Evolutionary conservation across 441 rosid species (phyloP).

Genomic region (Erysimum cheiri): DNA sequence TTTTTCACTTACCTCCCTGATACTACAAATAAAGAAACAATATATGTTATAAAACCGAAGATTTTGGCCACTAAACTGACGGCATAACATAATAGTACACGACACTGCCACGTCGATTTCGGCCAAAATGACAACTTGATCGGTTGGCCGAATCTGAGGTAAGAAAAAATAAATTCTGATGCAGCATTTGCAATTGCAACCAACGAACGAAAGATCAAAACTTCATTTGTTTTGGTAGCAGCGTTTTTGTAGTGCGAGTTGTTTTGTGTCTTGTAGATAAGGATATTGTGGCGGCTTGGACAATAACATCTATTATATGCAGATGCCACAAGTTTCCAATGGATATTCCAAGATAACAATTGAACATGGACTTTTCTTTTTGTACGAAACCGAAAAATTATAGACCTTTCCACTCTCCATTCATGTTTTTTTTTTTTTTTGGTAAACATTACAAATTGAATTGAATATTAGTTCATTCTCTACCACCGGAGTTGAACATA

Average conservation of each 20-base stretch:
- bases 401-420: background rate
- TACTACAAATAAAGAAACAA: conserved; percentile 16
- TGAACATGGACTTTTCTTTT: conserved; percentile 17
- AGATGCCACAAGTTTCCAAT: conserved; percentile 17
- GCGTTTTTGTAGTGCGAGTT: conserved; percentile 21
- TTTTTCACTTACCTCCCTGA: conserved; percentile 10
- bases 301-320: background rate
- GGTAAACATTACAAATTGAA: too few species aligned
- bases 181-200: conserved; percentile 8
- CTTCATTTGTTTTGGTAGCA: background rate
- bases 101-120: background rate
- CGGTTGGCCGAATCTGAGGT: background rate
- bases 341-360: conserved; percentile 6
- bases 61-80: background rate
- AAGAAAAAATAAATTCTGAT: background rate
- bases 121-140: background rate
- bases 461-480: background rate
- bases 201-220: conserved; percentile 1
- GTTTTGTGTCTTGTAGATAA: conserved; percentile 10
- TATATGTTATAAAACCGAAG: background rate
- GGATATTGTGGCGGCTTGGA: conserved; percentile 21
- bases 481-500: background rate
- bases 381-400: background rate
- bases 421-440: too few species aligned
- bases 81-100: background rate